phyloP scores from a whole-genome alignment of 2,329 filamentous ascomycete genomes.

The Massarina eburnea region DNA sequence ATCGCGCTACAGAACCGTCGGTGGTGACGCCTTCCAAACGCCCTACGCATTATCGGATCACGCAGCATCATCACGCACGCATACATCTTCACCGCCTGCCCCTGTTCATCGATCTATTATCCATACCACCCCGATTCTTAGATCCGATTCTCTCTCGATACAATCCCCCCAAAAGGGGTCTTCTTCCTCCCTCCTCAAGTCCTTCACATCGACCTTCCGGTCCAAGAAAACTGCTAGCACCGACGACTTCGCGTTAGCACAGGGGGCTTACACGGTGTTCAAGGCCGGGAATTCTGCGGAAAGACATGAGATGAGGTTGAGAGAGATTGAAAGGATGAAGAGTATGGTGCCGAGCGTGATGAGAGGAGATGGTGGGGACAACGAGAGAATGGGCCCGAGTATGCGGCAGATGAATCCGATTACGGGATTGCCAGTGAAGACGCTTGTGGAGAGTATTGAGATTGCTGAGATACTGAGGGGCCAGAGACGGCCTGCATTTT shows the following conservation, averaged over 20 bases:
- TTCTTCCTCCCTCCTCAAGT: background rate
- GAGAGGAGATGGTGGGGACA: background rate
- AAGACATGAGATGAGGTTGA: background rate
- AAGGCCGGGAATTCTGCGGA: background rate
- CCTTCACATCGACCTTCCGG: slow-evolving; percentile 3
- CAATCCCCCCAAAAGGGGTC: background rate
- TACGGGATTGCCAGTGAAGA: background rate
- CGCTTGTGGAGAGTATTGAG: slow-evolving; percentile 6
- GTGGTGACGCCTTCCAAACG: too few relatives aligned
- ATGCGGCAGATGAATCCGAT: background rate
- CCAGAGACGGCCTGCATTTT: too few relatives aligned
- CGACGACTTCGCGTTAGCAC: slow-evolving; percentile 4
- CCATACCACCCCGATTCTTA: background rate
- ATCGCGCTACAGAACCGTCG: too few relatives aligned
- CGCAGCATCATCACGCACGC: background rate
- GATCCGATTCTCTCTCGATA: background rate
- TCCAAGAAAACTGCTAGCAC: background rate
- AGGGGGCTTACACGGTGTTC: slow-evolving; percentile 3
- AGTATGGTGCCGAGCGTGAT: slow-evolving; percentile 3
- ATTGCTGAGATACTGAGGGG: slow-evolving; percentile 3
- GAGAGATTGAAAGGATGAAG: slow-evolving; percentile 2
- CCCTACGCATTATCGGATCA: background rate
- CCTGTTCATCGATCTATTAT: background rate
- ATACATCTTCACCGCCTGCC: background rate
- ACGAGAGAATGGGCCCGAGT: background rate